Conservation (phyloP, 805 yeast species). For the Nakazawaea anatomiae region DNA sequence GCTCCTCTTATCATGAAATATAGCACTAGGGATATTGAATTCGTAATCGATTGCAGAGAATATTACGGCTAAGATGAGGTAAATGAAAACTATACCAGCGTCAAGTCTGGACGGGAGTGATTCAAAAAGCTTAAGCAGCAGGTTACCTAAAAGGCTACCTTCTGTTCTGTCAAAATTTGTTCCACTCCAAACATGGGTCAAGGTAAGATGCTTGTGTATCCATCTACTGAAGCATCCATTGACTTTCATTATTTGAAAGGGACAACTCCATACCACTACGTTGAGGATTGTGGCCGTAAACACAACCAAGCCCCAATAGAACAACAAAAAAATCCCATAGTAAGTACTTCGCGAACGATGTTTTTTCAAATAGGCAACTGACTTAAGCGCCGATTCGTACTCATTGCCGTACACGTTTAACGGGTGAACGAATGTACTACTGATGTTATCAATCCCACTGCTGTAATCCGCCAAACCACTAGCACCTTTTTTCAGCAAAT, state of each 20-base stretch:
- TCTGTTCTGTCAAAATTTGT: conserved; percentile 6
- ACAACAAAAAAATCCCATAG: conserved; percentile 21
- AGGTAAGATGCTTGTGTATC: conserved; percentile 26
- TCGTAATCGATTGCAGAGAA: conserved; percentile 24
- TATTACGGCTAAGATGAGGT: conserved; percentile 20
- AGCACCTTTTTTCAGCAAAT: conserved; percentile 14
- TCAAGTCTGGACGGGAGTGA: conserved; percentile 28
- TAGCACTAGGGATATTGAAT: conserved; percentile 21
- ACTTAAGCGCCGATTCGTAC: conserved; percentile 21
- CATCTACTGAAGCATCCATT: conserved; percentile 20
- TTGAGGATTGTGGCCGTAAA: conserved; percentile 21
- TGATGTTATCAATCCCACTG: background rate
- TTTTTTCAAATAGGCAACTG: conserved; percentile 21
- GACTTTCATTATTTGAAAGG: conserved; percentile 19
- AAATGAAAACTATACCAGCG: conserved; percentile 21
- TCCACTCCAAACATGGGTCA: conserved; percentile 22
- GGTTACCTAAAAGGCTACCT: background rate
- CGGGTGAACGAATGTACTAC: background rate
- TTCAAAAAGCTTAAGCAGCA: conserved; percentile 12
- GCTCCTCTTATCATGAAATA: conserved; percentile 24
- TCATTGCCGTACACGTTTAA: conserved; percentile 13
- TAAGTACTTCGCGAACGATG: conserved; percentile 24
- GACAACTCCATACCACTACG: conserved; percentile 29
- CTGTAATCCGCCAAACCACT: background rate
- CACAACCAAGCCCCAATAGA: conserved; percentile 27